Evolutionary conservation across 495 filamentous ascomycete species (phyloP).

Genomic region (Durotheca rogersii): DNA sequence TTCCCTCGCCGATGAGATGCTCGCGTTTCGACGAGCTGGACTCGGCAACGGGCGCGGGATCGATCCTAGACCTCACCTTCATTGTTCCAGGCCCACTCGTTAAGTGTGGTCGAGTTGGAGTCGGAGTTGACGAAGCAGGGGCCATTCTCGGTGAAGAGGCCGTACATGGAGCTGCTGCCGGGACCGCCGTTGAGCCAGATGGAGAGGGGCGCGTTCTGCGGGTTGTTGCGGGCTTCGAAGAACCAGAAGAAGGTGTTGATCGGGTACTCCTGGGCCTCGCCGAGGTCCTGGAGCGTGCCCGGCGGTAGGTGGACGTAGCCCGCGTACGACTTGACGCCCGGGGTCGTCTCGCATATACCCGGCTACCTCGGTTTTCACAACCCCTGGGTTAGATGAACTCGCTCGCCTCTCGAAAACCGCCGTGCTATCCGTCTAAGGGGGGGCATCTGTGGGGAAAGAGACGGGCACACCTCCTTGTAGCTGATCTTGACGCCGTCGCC

Average conservation of each 20-base stretch:
- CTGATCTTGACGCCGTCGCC: constrained; percentile 60
- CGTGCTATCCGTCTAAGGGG: too few species aligned
- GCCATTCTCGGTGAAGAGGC: constrained; percentile 36
- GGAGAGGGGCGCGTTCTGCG: constrained; percentile 43
- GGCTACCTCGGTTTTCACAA: too few species aligned
- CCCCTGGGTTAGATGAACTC: too few species aligned
- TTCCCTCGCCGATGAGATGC: too few species aligned
- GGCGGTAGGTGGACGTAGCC: constrained; percentile 38
- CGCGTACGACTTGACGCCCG: constrained; percentile 36
- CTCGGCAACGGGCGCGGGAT: too few species aligned
- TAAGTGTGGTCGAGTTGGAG: constrained; percentile 36
- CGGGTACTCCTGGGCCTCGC: constrained; percentile 32
- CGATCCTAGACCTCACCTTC: too few species aligned
- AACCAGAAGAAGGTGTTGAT: constrained; percentile 43
- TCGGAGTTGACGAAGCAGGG: constrained; percentile 38
- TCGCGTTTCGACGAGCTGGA: too few species aligned
- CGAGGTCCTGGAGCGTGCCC: constrained; percentile 30
- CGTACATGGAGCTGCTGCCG: constrained; percentile 33
- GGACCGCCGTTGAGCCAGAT: constrained; percentile 40
- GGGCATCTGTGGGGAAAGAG: too few species aligned
- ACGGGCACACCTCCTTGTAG: constrained; percentile 62
- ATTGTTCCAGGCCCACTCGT: constrained; percentile 39
- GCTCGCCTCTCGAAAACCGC: too few species aligned
- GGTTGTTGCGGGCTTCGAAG: constrained; percentile 43
- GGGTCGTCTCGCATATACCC: constrained; percentile 37